Evolutionary conservation across 345 rosid genomes (phyloP).

Genomic region (Eucalyptus sp.): DNA sequence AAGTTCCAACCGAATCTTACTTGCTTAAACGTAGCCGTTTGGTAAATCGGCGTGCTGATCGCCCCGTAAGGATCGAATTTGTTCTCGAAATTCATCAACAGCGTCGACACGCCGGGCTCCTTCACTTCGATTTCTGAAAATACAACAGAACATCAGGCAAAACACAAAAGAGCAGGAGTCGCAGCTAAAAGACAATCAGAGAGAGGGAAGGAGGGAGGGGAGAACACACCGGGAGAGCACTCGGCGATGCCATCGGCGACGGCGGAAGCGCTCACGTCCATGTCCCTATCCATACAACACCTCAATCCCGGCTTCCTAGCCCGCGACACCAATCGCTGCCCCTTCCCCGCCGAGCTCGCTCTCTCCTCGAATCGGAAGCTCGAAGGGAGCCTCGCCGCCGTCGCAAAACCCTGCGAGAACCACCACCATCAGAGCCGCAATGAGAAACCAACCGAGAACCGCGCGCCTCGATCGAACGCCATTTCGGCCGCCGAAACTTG

Average conservation of each 20-base stretch:
- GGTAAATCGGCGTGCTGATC: slow-evolving; percentile 83
- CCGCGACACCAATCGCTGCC: slow-evolving; percentile 1
- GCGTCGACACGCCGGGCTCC: slow-evolving; percentile 63
- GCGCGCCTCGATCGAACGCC: neutral
- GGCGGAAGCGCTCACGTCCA: slow-evolving; percentile 35
- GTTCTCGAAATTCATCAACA: slow-evolving; percentile 55
- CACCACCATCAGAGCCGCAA: neutral
- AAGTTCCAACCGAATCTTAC: slow-evolving; percentile 8
- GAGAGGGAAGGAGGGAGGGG: neutral
- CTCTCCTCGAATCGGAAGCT: slow-evolving; percentile 13
- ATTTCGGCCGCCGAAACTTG: neutral
- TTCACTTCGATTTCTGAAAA: slow-evolving; percentile 25
- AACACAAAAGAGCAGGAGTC: neutral
- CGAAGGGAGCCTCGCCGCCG: neutral
- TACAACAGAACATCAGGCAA: neutral
- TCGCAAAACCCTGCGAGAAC: slow-evolving; percentile 15
- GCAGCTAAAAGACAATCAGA: neutral
- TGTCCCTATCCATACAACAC: slow-evolving; percentile 27
- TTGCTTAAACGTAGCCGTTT: slow-evolving; percentile 92
- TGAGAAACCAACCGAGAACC: neutral
- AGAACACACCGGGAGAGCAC: slow-evolving; percentile 21
- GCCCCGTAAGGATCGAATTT: slow-evolving; percentile 80
- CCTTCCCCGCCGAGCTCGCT: slow-evolving; percentile 10
- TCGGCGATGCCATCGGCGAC: slow-evolving; percentile 12
- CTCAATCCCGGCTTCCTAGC: slow-evolving; percentile 18